These are phyloP conservation scores for Sanghuangporus baumii DNA, from an alignment of 1,284 basidiomycete genomes.

Conservation along the genomic window DNA sequence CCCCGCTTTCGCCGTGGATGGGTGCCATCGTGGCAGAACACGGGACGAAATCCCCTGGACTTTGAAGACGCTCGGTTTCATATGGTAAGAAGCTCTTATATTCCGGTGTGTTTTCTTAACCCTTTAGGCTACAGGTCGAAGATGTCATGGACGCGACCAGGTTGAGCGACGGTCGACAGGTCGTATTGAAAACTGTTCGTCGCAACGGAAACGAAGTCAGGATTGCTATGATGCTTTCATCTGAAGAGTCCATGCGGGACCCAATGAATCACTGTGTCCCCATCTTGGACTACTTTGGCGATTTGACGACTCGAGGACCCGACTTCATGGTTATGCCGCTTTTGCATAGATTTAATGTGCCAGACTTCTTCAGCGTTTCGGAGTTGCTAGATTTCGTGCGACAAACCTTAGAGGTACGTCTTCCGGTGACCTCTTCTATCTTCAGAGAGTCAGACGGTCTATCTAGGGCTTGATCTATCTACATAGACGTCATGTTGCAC, in stretches of 20 bases:
- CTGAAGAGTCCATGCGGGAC: conserved; percentile 17
- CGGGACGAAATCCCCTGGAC: conserved; percentile 3
- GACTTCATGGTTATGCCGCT: conserved; percentile 29
- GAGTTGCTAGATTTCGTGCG: conserved; percentile 26
- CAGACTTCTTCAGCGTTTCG: conserved; percentile 20
- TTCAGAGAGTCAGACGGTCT: background rate
- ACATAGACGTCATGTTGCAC: conserved; percentile 23
- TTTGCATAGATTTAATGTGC: conserved; percentile 22
- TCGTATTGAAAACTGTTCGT: conserved; percentile 25
- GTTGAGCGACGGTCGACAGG: conserved; percentile 22
- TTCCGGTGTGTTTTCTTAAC: background rate
- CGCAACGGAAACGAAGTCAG: conserved; percentile 20
- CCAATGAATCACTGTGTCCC: conserved; percentile 29
- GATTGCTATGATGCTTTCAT: conserved; percentile 21
- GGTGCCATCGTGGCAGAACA: conserved; percentile 22
- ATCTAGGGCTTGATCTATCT: conserved; percentile 24
- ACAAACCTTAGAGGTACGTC: conserved; percentile 25
- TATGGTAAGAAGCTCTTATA: conserved; percentile 13
- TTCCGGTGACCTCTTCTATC: background rate
- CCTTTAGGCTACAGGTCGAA: background rate
- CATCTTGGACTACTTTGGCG: conserved; percentile 26
- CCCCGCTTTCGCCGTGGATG: conserved; percentile 22
- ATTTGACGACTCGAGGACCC: conserved; percentile 12
- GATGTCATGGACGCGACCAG: conserved; percentile 27
- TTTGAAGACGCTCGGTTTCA: conserved; percentile 19